Percentiles rank a stretch among this genome's conserved stretches.
Evolutionary conservation across 2,329 filamentous ascomycete genomes (phyloP).

Genomic region (Penicillium sp.): DNA sequence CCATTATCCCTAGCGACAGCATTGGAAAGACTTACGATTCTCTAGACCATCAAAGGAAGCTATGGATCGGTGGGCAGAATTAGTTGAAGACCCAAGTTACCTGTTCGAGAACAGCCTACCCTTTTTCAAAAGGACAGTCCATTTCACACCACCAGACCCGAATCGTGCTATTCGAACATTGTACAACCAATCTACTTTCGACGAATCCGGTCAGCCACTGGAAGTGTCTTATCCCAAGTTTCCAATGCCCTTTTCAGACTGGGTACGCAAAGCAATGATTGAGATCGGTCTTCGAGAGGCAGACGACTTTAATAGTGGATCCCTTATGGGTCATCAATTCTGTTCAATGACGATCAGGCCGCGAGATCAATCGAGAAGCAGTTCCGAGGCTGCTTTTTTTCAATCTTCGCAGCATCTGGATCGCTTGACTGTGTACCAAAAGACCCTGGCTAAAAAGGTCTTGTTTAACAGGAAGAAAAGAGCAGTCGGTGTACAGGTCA

Average conservation of each 20-base stretch:
- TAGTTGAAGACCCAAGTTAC: constrained; percentile 30
- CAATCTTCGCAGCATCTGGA: constrained; percentile 9
- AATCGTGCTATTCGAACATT: constrained; percentile 20
- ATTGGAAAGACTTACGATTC: neutral
- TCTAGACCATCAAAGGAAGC: constrained; percentile 24
- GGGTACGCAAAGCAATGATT: constrained; percentile 35
- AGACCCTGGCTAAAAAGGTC: constrained; percentile 44
- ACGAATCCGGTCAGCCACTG: constrained; percentile 32
- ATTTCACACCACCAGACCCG: constrained; percentile 25
- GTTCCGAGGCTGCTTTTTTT: constrained; percentile 41
- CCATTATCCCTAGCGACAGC: neutral
- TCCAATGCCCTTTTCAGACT: constrained; percentile 37
- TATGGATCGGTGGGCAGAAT: constrained; percentile 32
- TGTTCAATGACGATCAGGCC: constrained; percentile 47
- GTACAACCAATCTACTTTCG: constrained; percentile 29
- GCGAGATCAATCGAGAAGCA: constrained; percentile 46
- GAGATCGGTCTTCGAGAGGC: constrained; percentile 38
- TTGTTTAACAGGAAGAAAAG: constrained; percentile 46
- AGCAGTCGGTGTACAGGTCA: constrained; percentile 45
- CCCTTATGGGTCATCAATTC: constrained; percentile 39
- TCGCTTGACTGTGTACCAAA: constrained; percentile 42
- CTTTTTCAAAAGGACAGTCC: constrained; percentile 26
- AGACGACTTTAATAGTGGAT: constrained; percentile 42
- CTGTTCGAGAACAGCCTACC: constrained; percentile 27
- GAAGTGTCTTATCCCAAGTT: constrained; percentile 42